phyloP scores from a whole-genome alignment of 1,284 basidiomycete genomes.

The Boletellus deceptivus region DNA sequence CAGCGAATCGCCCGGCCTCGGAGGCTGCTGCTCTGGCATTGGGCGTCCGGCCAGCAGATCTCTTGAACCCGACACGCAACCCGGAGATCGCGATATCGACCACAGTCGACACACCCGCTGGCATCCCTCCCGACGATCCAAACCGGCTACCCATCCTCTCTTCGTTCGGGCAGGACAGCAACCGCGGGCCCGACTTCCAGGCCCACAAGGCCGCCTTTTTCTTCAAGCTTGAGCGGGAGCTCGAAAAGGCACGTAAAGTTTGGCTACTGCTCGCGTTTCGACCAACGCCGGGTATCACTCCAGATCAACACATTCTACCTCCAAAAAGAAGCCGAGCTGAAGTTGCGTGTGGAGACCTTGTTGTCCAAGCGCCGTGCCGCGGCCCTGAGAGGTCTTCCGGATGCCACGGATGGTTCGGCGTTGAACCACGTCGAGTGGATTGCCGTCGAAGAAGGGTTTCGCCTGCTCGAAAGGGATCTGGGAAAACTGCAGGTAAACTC shows the following conservation, averaged over 20 bases:
- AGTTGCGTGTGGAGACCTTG: slow-evolving; percentile 87
- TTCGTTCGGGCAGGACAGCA: slow-evolving; percentile 60
- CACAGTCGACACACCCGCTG: slow-evolving; percentile 2
- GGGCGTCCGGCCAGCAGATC: slow-evolving; percentile 73
- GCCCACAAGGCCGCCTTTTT: slow-evolving; percentile 98
- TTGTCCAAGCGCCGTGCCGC: slow-evolving; percentile 91
- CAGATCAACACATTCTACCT: slow-evolving; percentile 99
- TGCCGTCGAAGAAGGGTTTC: slow-evolving; percentile 94
- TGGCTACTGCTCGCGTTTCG: background rate
- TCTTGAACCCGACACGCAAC: slow-evolving; percentile 31
- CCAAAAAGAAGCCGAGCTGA: slow-evolving; percentile 95
- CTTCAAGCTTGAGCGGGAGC: slow-evolving; percentile 96
- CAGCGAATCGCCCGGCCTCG: slow-evolving; percentile 83
- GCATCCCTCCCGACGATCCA: slow-evolving; percentile 29
- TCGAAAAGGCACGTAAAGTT: slow-evolving; percentile 79
- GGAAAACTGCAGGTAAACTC: slow-evolving; percentile 84
- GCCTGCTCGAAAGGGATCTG: slow-evolving; percentile 93
- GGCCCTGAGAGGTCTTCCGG: slow-evolving; percentile 66
- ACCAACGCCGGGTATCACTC: slow-evolving; percentile 1
- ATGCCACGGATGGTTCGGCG: slow-evolving; percentile 55
- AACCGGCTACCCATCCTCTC: slow-evolving; percentile 56
- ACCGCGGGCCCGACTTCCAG: slow-evolving; percentile 76
- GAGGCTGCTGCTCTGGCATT: slow-evolving; percentile 87
- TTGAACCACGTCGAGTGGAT: slow-evolving; percentile 85
- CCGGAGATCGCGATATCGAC: slow-evolving; percentile 16